Evolutionary conservation across 1,284 basidiomycete species (phyloP), one percentile per base, ranked within the genome.

Genomic region (Puccinia horiana): DNA sequence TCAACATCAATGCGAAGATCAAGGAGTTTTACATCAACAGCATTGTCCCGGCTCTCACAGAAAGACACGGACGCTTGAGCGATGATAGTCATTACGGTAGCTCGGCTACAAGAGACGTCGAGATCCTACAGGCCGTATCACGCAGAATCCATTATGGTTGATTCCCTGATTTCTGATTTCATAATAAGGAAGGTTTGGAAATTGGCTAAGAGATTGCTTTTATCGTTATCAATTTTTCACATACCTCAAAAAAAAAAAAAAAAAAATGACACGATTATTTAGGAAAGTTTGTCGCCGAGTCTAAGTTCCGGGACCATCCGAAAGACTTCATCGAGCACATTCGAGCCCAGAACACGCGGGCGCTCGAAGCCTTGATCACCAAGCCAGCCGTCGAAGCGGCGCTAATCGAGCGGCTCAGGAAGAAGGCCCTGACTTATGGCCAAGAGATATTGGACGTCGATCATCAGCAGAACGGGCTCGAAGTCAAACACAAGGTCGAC

Each of bases 241-340:
- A 32, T 16, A 8, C 29, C 5, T 16, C 14, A 63, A 35, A 32
- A 37, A 63, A 32, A 32, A 63, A 54, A 54, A n/a, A 54, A 12
- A 16, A 54, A 12, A n/a, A 54, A 16, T 4, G 52, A 54, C 5
- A 54, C 11, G 23, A 49, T 32, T 26, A 40, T 77, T 40, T 11
- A 98, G 95, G 96, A 83, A 98, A 98, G 90, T 99, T 99, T 87
- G 97, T 99, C 14, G 94, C 94, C 4, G 97, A 99, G 88, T 93
- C 93, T 78, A 99, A 99, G 87, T 99, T 99, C 89, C 88, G 91
- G 26, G 90, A 91, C 44, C 89, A 93, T 83, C 96, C 97, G 12
- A 90, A 92, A 37, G 91, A 92, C 18, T 99, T 98, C 87, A 91
- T 99, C 83, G 93, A 94, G 0, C 94, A 95, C 87, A 99, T 99